Evolutionary conservation across 495 filamentous ascomycete species (phyloP), one percentile per base, ranked within the genome.

Genomic region (Mycothermus thermophilus): DNA sequence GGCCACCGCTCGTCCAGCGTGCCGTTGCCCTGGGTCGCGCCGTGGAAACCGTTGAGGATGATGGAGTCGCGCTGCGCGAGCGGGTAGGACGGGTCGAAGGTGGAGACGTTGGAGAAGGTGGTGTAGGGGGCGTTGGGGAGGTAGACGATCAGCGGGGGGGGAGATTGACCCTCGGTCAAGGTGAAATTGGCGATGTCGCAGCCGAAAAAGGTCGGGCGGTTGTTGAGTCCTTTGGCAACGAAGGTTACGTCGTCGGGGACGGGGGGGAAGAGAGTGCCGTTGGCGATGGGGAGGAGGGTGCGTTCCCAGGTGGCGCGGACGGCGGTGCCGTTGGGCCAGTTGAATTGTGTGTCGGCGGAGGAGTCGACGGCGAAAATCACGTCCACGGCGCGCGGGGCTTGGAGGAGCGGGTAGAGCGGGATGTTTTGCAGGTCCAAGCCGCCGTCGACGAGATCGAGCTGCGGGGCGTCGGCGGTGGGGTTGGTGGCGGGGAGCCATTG

Each of bases 361-460:
- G 73, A 75, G 58, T 96, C 88, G 42, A 93, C 62, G 15, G 87
- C 88, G 52, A 95, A 93, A 53, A 95, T 85, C 16, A 93, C 80
- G 53, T 95, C 90, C 32, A 96, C 77, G 27, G 68, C 43, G 17
- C 88, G 80, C 19, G 55, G 21, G 0, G 83, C 83, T 46, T 93
- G 84, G 48, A 93, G 80, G 4, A 88, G 68, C 0, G 90, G 90
- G 43, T 85, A 70, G 2, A 94, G 65, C 0, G 88, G 87, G 32
- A 94, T 74, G 54, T 94, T 94, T 50, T 96, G 82, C 13, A 74
- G 48, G 50, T 94, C 88, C 50, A 81, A 69, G 27, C 87, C 88
- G 21, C 88, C 87, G 51, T 95, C 87, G 11, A 88, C 80, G 13
- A 95, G 68, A 20, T 78, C 80, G 15, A 96, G 71, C 30, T 70